Base-by-base conservation (phyloP, 2,329 filamentous ascomycete species). In the Diaporthe humulicola region DNA sequence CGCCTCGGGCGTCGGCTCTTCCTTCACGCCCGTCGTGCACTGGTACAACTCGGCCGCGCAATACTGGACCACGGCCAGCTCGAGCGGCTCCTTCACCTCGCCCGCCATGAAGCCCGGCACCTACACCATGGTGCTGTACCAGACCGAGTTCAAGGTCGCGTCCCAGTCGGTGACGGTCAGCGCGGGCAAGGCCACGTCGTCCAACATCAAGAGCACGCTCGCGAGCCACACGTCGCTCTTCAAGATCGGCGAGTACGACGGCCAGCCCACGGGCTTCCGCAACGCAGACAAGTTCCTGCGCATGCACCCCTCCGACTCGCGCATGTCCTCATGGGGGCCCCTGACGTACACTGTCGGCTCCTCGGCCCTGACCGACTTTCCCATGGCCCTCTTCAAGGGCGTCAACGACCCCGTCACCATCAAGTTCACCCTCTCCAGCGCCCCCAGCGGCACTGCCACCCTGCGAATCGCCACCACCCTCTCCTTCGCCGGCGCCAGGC, bases 301-400 rank as follows among this genome's bases (percentile, higher is more conserved):
- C 70, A 93, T 93, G 92, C 92, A 94, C 80, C 92, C 92, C 4
- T 90, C 89, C 5, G 92, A 93, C 82, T 83, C 83, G 52, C 89
- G 92, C 78, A 93, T 93, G 91, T 82, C 85, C 36, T 85, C 84
- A 73, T 93, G 92, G 92, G 87, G 85, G 0, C 87, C 90, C 0
- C 78, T 87, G 17, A 93, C 90, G 0, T 93, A 91, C 82, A 92
- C 89, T 2, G 88, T 92, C 15, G 91, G 90, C 54, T 87, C 86
- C 30, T 90, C 88, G 33, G 80, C 83, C 8, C 79, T 87, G 1
- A 82, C 83, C 5, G 86, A 88, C 74, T 92, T 93, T 79, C 91
- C 92, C 57, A 93, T 93, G 92, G 91, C 91, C 0, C 81, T 93
- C 36, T 92, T 92, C 83, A 90, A 92, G 81, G 81, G 81, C 33